These are phyloP conservation scores for Platanthera guangdongensis DNA, from an alignment of 106 monocot genomes.

Conservation along the genomic window DNA sequence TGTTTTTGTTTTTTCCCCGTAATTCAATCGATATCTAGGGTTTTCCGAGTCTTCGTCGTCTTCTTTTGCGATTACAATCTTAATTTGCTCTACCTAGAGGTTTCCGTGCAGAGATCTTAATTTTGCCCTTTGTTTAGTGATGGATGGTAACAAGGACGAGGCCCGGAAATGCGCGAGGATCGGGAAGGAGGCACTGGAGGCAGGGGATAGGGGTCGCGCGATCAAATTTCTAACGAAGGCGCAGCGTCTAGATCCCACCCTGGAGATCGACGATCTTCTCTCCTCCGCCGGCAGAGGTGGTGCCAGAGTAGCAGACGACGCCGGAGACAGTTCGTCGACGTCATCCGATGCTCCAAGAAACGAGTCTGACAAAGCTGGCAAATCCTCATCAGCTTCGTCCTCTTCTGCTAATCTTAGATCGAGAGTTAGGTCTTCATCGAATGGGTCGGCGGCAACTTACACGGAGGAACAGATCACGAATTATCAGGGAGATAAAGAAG, in stretches of 20 bases:
- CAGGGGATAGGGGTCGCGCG: constrained; percentile 60
- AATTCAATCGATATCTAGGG: not conserved
- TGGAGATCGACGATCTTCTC: constrained; percentile 63
- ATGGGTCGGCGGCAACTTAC: constrained; percentile 37
- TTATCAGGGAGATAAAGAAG: constrained; percentile 76
- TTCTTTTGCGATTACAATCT: not conserved
- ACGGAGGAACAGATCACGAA: constrained; percentile 74
- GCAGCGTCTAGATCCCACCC: constrained; percentile 68
- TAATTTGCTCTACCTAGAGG: not conserved
- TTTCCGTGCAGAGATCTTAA: not conserved
- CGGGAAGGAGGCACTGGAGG: constrained; percentile 57
- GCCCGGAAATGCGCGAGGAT: constrained; percentile 70
- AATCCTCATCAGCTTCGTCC: not conserved
- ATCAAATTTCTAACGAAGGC: constrained; percentile 81
- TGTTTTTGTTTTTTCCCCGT: not conserved
- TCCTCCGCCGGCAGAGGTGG: constrained; percentile 11
- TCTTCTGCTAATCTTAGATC: constrained; percentile 14
- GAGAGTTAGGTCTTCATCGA: constrained; percentile 11
- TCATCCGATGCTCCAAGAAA: constrained; percentile 7
- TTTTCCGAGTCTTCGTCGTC: not conserved
- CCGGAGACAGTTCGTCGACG: constrained; percentile 10
- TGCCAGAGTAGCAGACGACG: not conserved
- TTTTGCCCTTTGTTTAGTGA: constrained; percentile 9
- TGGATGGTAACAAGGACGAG: constrained; percentile 98
- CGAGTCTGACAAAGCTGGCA: not conserved